Percentiles rank a stretch among this genome's conserved stretches.
Evolutionary conservation across 1,139 yeast genomes (phyloP).

Genomic region (Nakaseomyces delphensis): DNA sequence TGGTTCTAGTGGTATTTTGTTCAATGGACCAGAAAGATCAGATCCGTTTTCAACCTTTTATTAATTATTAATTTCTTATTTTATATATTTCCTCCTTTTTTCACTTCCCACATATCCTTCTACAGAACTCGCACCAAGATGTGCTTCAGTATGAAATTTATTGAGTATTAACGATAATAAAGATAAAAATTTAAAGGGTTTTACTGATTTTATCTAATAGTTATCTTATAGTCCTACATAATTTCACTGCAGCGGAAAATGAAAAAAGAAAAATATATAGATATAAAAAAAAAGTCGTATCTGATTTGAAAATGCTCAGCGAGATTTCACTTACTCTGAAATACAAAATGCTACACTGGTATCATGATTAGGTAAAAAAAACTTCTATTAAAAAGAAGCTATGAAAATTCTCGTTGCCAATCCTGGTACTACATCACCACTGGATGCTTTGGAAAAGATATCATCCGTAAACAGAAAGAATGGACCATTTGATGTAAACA

Average conservation of each 20-base stretch:
- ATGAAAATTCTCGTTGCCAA: slow-evolving; percentile 38
- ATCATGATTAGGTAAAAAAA: background rate
- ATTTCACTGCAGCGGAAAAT: background rate
- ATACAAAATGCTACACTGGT: no score
- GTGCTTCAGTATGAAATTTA: background rate
- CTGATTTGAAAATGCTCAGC: background rate
- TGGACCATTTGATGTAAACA: slow-evolving; percentile 55
- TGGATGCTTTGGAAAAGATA: slow-evolving; percentile 41
- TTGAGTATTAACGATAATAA: background rate
- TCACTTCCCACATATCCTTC: no score
- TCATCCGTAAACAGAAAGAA: slow-evolving; percentile 45
- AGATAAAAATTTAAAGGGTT: no score
- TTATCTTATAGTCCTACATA: no score
- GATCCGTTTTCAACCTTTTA: slow-evolving; percentile 38
- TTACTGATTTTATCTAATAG: background rate
- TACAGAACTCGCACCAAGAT: no score
- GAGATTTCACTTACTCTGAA: background rate
- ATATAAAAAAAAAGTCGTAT: no score
- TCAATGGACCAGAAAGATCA: slow-evolving; percentile 32
- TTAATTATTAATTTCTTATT: no score
- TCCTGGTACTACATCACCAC: slow-evolving; percentile 37
- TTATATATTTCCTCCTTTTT: background rate
- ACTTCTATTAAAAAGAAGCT: slow-evolving; percentile 1
- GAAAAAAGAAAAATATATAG: background rate
- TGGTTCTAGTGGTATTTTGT: slow-evolving; percentile 35